Base-by-base conservation (phyloP, 176 grass and related monocot genomes). In the Avena insularis region DNA sequence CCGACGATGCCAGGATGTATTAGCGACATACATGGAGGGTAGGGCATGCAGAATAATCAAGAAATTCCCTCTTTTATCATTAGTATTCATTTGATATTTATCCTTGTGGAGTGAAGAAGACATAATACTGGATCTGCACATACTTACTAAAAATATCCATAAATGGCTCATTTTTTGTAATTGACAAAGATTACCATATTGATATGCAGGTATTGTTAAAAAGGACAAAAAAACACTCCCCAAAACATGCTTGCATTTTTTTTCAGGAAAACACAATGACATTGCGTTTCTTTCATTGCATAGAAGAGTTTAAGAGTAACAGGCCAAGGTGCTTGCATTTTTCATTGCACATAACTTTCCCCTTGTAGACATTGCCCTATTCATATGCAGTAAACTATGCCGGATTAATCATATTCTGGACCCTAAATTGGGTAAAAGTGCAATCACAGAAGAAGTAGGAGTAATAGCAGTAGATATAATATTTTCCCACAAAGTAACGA, bases 381-480 rank as follows among this genome's bases (percentile, higher is more conserved):
- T 43, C 40, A 43, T 43, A 6, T 43, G 40, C 40, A 43, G 40
- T 43, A 43, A 43, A 43, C 40, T 43, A 43, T 68, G 79, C 46
- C 0, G 25, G 25, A 68, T 53, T 71, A 83, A 71, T 70, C 9
- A 16, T 38, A 40, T 36, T 19, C 14, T 69, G 33, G 33, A 15
- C 33, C 70, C 16, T 19, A 81, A 67, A 81, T 20, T 81, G 45
- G 25, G 61, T 81, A 51, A 67, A 81, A 35, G 62, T 81, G 25
- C 61, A 83, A 45, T 76, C 5, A 21, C 71, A 12, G 12, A 6
- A 71, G 10, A 72, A 72, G 65, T 45, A 72, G 20, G 20, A 72
- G 55, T 66, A 82, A 71, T 59, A 36, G 31, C 7, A 9, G 16
- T 1, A 58, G 20, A 72, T 36, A 16, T 72, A 72, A 16, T 72